Evolutionary conservation across 371 early-diverging fungal species (phyloP).

Genomic region (Mortierella sp.): DNA sequence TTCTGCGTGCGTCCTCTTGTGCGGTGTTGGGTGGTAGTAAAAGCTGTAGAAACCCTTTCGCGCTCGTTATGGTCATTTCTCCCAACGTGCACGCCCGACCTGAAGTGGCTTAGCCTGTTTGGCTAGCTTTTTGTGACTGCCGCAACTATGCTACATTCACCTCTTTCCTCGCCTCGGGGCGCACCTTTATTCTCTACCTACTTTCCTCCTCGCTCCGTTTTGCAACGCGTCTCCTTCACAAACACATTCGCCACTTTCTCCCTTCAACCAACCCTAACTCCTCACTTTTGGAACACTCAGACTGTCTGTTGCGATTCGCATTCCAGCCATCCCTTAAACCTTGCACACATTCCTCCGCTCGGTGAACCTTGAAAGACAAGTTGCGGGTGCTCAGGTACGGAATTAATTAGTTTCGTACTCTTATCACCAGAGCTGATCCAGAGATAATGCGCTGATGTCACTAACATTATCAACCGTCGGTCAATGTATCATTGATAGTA

Average conservation of each 20-base stretch:
- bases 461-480: not conserved
- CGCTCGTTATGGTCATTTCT: not conserved
- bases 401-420: not conserved
- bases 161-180: not conserved
- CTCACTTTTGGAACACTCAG: not conserved
- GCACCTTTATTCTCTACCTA: not conserved
- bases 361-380: not conserved
- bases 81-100: not conserved
- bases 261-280: not conserved
- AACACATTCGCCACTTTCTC: too few species aligned
- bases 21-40: not conserved
- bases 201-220: not conserved
- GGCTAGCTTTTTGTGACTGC: not conserved
- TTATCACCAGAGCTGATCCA: too few species aligned
- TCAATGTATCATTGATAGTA: not conserved
- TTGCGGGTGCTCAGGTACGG: not conserved
- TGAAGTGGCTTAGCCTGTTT: constrained; percentile 2
- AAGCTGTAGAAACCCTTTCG: not conserved
- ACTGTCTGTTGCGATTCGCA: not conserved
- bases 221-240: not conserved
- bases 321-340: not conserved
- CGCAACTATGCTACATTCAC: not conserved
- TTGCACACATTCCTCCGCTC: not conserved
- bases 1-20: too few species aligned
- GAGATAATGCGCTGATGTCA: too few species aligned